Evolutionary conservation across 331 rosid genomes (phyloP).

Genomic region (Quercus phellos): DNA sequence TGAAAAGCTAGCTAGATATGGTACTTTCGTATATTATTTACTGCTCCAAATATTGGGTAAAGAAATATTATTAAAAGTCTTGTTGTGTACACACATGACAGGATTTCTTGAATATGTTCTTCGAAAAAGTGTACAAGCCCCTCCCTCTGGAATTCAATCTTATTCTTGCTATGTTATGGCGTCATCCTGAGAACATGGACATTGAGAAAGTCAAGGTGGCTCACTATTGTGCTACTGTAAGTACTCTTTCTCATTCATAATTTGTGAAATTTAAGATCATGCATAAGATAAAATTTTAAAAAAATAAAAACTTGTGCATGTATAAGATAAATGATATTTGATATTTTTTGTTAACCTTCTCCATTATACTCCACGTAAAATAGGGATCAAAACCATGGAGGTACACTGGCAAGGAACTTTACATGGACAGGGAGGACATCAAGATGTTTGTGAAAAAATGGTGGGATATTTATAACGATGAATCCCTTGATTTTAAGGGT

Average conservation of each 20-base stretch:
- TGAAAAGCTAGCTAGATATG: neutral
- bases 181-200: conserved; percentile 60
- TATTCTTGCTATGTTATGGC: conserved; percentile 60
- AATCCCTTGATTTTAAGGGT: conserved; percentile 45
- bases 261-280: neutral
- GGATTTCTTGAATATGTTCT: conserved; percentile 71
- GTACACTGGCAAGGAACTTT: conserved; percentile 49
- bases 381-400: conserved; percentile 74
- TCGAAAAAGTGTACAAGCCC: conserved; percentile 48
- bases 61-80: neutral
- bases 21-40: neutral
- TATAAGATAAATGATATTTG: neutral
- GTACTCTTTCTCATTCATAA: conserved; percentile 1
- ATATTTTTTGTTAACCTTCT: neutral
- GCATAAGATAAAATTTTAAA: no score
- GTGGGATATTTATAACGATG: conserved; percentile 60
- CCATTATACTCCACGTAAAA: neutral
- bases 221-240: conserved; percentile 65
- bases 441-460: conserved; percentile 52
- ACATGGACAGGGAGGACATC: conserved; percentile 60
- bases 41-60: neutral
- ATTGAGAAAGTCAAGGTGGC: conserved; percentile 46
- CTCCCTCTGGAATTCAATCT: conserved; percentile 50
- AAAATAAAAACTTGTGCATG: no score
- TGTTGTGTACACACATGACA: conserved; percentile 1